A percentile compares a stretch with the other conserved stretches of the same genome.
Evolutionary conservation across 345 rosid species (phyloP).

Genomic region (Gynandropsis gynandra): DNA sequence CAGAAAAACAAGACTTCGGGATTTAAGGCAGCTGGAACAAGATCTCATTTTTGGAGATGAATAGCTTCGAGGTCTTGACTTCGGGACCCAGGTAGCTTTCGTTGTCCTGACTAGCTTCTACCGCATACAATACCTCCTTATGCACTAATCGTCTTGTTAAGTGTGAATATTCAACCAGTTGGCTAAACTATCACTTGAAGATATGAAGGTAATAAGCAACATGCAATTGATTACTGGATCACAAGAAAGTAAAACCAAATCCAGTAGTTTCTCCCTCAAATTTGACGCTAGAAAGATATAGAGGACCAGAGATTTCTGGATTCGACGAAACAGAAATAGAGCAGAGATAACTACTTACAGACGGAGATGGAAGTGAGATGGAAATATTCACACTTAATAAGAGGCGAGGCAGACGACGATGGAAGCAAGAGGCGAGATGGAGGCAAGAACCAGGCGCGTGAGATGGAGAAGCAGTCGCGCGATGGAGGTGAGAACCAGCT

Average conservation of each 20-base stretch:
- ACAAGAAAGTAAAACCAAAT: conserved; percentile 36
- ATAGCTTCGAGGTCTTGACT: too few species aligned
- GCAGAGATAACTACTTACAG: too few species aligned
- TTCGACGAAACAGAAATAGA: too few species aligned
- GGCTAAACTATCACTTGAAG: conserved; percentile 62
- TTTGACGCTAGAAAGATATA: conserved; percentile 72
- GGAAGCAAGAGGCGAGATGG: too few species aligned
- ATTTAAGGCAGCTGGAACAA: conserved; percentile 91
- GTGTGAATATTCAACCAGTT: conserved; percentile 38
- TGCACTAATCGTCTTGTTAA: conserved; percentile 5
- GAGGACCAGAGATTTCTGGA: too few species aligned
- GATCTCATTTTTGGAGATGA: conserved; percentile 98
- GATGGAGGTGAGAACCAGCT: too few species aligned
- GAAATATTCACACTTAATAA: too few species aligned
- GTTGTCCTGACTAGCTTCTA: conserved; percentile 9
- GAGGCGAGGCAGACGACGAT: too few species aligned
- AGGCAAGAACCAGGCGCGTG: too few species aligned
- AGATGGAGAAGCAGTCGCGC: too few species aligned
- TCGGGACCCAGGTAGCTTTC: conserved; percentile 72
- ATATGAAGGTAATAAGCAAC: conserved; percentile 69
- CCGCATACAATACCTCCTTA: conserved; percentile 2
- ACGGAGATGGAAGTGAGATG: too few species aligned
- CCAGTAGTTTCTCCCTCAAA: conserved; percentile 68
- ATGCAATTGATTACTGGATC: conserved; percentile 71
- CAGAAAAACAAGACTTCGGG: conserved; percentile 64